These are phyloP conservation scores for Dactylellina parvicollis DNA, from an alignment of 2,329 filamentous ascomycete genomes.

Conservation along the genomic window DNA sequence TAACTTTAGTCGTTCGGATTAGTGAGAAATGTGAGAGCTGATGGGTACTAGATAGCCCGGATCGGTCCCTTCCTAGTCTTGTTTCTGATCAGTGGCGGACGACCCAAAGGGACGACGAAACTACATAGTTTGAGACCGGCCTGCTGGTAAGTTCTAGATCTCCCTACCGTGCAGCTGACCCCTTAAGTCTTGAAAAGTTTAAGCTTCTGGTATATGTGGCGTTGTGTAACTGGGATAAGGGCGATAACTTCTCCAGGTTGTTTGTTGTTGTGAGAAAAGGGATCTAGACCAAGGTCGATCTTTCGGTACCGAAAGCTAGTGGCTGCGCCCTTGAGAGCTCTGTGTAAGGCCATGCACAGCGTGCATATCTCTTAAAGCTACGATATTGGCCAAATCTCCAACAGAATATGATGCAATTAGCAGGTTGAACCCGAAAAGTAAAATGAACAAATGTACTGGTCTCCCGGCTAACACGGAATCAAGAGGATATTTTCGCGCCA, in stretches of 20 bases:
- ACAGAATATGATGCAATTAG: background rate
- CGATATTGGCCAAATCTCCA: too few species aligned
- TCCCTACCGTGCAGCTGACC: background rate
- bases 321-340: too few species aligned
- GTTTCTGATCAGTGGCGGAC: too few species aligned
- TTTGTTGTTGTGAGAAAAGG: too few species aligned
- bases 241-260: background rate
- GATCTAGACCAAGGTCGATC: background rate
- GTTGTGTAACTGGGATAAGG: background rate
- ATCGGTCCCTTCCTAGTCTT: too few species aligned
- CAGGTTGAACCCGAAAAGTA: background rate
- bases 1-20: slow-evolving; percentile 7
- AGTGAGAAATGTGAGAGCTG: background rate
- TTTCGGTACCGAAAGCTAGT: too few species aligned
- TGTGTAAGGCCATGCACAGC: too few species aligned
- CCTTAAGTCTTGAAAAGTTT: background rate
- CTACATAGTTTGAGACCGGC: background rate
- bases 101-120: background rate
- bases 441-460: background rate
- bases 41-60: background rate
- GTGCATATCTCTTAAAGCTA: too few species aligned
- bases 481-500: background rate
- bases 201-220: background rate
- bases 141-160: background rate
- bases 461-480: slow-evolving; percentile 17